These are phyloP conservation scores for Apostasia ramifera DNA, from an alignment of 106 monocot species.

Conservation along the genomic window DNA sequence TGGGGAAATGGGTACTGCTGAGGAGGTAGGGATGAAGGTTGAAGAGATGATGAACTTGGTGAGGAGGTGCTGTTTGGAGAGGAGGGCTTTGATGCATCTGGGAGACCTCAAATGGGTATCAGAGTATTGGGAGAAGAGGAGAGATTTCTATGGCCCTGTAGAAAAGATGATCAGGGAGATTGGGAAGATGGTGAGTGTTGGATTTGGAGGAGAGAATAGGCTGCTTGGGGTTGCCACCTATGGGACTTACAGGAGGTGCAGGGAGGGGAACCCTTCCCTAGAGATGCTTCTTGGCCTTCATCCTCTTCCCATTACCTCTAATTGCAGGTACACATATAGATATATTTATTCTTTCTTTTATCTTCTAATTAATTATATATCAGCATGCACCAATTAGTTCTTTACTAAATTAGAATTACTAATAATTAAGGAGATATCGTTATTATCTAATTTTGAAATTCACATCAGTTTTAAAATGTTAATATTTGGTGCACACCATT, in stretches of 20 bases:
- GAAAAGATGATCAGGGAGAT: conserved; percentile 74
- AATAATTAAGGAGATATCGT: too few relatives aligned
- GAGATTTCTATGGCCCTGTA: conserved; percentile 37
- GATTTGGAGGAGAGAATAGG: conserved; percentile 12
- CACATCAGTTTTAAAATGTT: too few relatives aligned
- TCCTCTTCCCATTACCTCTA: conserved; percentile 32
- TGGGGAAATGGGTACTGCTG: conserved; percentile 21
- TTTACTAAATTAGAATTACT: too few relatives aligned
- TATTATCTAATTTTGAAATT: too few relatives aligned
- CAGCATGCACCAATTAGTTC: too few relatives aligned
- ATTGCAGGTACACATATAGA: too few relatives aligned
- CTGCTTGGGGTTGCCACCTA: conserved; percentile 56
- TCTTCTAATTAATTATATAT: too few relatives aligned
- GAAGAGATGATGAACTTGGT: conserved; percentile 47
- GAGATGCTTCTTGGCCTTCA: conserved; percentile 56
- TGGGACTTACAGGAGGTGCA: conserved; percentile 57
- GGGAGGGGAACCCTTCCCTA: conserved; percentile 46
- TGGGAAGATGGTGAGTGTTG: conserved; percentile 28
- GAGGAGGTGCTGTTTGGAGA: conserved; percentile 36
- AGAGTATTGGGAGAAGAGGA: conserved; percentile 42
- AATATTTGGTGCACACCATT: too few relatives aligned
- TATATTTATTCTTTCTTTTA: too few relatives aligned
- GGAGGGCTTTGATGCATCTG: conserved; percentile 49
- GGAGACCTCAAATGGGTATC: conserved; percentile 66
- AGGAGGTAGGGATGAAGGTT: conserved; percentile 79